Percentiles rank a stretch among this genome's conserved stretches.
phyloP scores from a whole-genome alignment of 805 yeast genomes.

The Candida methanosorbosa region DNA sequence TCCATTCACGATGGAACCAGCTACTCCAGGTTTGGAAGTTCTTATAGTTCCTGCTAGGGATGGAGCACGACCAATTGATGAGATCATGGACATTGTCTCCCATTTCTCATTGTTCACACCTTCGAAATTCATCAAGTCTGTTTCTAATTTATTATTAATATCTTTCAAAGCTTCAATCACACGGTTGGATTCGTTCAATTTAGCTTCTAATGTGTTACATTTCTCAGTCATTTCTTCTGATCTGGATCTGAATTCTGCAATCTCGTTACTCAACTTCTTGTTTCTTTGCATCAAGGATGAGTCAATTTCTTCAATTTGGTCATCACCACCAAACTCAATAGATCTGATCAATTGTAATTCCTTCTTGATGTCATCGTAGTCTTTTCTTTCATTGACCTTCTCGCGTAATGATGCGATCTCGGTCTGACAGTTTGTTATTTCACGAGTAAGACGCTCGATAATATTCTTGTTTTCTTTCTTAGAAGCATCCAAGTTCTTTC shows the following conservation, averaged over 20 bases:
- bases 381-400: conserved; percentile 43
- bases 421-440: conserved; percentile 34
- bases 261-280: conserved; percentile 60
- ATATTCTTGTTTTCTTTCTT: conserved; percentile 22
- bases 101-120: conserved; percentile 35
- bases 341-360: conserved; percentile 67
- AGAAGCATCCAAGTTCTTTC: conserved; percentile 21
- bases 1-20: conserved; percentile 1
- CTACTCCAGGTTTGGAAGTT: conserved; percentile 9
- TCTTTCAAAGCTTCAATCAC: conserved; percentile 34
- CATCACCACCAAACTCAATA: conserved; percentile 58
- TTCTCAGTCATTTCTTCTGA: conserved; percentile 37
- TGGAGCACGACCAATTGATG: conserved; percentile 40
- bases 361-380: conserved; percentile 73
- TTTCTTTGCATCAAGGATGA: conserved; percentile 52
- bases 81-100: conserved; percentile 60
- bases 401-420: conserved; percentile 45
- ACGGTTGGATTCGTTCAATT: conserved; percentile 23
- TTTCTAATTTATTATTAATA: conserved; percentile 58
- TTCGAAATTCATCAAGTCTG: conserved; percentile 58
- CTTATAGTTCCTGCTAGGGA: conserved; percentile 12
- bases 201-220: conserved; percentile 30
- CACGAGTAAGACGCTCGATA: conserved; percentile 33
- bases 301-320: conserved; percentile 21
- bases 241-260: conserved; percentile 56